Conservation (phyloP, 768 basidiomycete species). For the Russula sp. region DNA sequence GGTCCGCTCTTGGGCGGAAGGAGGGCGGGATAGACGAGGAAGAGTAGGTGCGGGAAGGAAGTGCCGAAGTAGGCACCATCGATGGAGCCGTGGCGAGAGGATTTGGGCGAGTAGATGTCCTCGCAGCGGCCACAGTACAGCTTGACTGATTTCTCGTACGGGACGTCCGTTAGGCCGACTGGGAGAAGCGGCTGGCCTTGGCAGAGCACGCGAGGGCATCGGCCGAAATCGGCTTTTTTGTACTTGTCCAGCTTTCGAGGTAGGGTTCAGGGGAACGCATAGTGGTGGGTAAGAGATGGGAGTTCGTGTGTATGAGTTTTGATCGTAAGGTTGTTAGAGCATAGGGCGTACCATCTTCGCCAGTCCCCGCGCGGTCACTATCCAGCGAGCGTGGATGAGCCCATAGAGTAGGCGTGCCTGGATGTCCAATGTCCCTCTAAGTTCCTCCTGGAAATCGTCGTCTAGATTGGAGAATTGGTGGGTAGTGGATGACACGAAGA, state of each 20-base stretch:
- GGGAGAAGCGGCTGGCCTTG: slow-evolving; percentile 93
- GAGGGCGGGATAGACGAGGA: slow-evolving; percentile 94
- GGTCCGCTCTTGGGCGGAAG: slow-evolving; percentile 78
- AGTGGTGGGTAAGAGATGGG: background rate
- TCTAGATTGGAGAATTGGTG: slow-evolving; percentile 45
- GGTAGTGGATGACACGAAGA: background rate
- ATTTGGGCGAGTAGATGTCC: slow-evolving; percentile 97
- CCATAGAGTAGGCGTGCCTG: slow-evolving; percentile 94
- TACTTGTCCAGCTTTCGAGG: slow-evolving; percentile 82
- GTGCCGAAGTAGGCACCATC: slow-evolving; percentile 99
- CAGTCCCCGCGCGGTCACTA: slow-evolving; percentile 89
- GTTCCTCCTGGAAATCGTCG: slow-evolving; percentile 92
- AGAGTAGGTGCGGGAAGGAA: slow-evolving; percentile 94
- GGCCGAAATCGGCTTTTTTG: slow-evolving; percentile 96
- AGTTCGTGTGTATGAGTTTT: background rate
- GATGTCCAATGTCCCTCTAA: slow-evolving; percentile 86
- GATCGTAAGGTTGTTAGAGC: background rate
- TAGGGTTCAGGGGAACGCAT: background rate
- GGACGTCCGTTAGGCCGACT: slow-evolving; percentile 94
- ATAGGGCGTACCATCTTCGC: slow-evolving; percentile 80
- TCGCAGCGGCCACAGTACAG: slow-evolving; percentile 98
- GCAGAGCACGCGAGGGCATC: slow-evolving; percentile 96
- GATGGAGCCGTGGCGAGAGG: slow-evolving; percentile 93
- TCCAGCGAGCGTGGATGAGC: slow-evolving; percentile 95
- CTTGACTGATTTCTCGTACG: slow-evolving; percentile 98